A percentile compares a stretch with the other conserved stretches of the same genome.
phyloP scores from a whole-genome alignment of 2,329 filamentous ascomycete species.

The Hypoxylon sp. region DNA sequence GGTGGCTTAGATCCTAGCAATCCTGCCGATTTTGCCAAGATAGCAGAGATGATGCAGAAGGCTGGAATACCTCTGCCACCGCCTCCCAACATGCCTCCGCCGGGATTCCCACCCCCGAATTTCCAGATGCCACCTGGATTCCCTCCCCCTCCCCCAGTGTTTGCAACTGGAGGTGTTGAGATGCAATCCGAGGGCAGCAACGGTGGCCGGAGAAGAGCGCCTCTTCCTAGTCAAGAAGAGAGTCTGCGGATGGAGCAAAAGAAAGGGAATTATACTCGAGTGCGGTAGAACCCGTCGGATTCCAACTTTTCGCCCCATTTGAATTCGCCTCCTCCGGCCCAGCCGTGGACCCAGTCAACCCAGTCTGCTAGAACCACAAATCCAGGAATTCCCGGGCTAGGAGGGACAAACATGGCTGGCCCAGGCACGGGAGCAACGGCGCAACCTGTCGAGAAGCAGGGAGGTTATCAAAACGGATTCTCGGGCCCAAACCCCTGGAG shows the following conservation, averaged over 20 bases:
- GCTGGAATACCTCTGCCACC: constrained; percentile 69
- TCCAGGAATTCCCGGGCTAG: not conserved
- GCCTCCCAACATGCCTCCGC: constrained; percentile 59
- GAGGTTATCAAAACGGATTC: no score
- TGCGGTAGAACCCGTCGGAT: constrained; percentile 49
- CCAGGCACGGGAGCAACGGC: not conserved
- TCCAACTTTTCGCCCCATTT: not conserved
- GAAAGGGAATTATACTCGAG: constrained; percentile 66
- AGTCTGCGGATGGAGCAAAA: constrained; percentile 81
- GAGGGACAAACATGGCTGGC: not conserved
- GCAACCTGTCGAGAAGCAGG: not conserved
- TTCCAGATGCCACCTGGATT: constrained; percentile 51
- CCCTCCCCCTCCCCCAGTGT: constrained; percentile 45
- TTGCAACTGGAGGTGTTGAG: constrained; percentile 30
- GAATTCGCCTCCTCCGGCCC: no score
- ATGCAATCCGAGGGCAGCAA: constrained; percentile 34
- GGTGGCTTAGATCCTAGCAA: constrained; percentile 67
- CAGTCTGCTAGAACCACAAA: no score
- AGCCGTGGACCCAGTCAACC: no score
- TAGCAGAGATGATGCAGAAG: constrained; percentile 72
- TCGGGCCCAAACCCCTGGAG: no score
- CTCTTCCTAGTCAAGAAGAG: constrained; percentile 84
- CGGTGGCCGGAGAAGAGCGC: constrained; percentile 63
- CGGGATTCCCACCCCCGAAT: constrained; percentile 57
- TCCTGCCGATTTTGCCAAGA: constrained; percentile 67